phyloP scores from a whole-genome alignment of 2,329 filamentous ascomycete species.

The Fusarium domesticum region DNA sequence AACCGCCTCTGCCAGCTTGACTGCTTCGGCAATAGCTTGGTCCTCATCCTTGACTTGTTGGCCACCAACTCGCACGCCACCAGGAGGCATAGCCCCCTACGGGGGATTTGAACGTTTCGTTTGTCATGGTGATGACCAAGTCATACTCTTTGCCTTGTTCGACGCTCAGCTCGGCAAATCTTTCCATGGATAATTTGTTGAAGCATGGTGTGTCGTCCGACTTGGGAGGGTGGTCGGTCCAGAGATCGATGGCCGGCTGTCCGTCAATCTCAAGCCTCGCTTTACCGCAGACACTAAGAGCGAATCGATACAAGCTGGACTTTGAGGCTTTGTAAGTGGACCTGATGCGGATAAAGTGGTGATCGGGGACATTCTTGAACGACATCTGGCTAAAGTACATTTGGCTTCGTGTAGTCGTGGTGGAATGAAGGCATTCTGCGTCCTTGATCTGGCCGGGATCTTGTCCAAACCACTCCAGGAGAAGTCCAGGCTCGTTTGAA shows the following conservation, averaged over 20 bases:
- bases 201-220: constrained; percentile 31
- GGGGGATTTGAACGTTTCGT: no score
- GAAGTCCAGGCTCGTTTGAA: not conserved
- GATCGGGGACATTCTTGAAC: no score
- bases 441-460: not conserved
- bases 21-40: constrained; percentile 7
- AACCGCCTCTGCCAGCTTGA: constrained; percentile 45
- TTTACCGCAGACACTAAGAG: constrained; percentile 27
- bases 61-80: no score
- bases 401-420: not conserved
- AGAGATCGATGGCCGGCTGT: constrained; percentile 29
- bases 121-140: no score
- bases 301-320: no score
- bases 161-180: constrained; percentile 8
- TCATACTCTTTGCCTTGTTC: no score
- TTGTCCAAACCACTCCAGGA: not conserved
- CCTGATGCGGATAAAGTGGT: no score
- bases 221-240: constrained; percentile 28
- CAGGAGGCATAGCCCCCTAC: no score
- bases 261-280: constrained; percentile 33
- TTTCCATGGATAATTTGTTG: constrained; percentile 30
- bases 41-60: not conserved
- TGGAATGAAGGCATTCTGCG: not conserved
- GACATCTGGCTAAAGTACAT: constrained; percentile 6
- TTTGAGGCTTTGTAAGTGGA: no score